These are phyloP conservation scores for Saccharomycopsis microspora DNA, from an alignment of 805 yeast genomes.

Conservation along the genomic window DNA sequence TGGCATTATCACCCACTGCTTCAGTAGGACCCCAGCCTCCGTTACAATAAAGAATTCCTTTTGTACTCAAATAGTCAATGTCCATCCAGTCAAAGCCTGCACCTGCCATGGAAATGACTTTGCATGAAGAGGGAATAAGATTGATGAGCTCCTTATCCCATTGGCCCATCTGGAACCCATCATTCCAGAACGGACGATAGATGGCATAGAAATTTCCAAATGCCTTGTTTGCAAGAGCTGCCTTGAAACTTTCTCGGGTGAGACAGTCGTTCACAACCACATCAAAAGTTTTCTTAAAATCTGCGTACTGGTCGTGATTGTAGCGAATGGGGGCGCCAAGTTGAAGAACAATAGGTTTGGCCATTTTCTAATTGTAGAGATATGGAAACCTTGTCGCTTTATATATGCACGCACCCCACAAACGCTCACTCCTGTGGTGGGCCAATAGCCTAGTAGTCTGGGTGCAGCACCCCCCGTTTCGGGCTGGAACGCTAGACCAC, in stretches of 20 bases:
- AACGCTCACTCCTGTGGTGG: no score
- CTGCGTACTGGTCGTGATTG: slow-evolving; percentile 5
- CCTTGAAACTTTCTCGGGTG: slow-evolving; percentile 3
- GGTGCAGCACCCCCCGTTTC: neutral
- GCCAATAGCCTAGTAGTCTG: neutral
- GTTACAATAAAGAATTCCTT: slow-evolving; percentile 23
- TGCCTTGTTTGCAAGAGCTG: slow-evolving; percentile 1
- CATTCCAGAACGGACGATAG: slow-evolving; percentile 15
- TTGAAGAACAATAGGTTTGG: slow-evolving; percentile 12
- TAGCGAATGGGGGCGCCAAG: slow-evolving; percentile 16
- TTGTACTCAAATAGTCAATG: slow-evolving; percentile 27
- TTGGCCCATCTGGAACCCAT: slow-evolving; percentile 15
- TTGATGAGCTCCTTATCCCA: slow-evolving; percentile 14
- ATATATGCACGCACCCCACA: no score
- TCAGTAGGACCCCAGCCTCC: slow-evolving; percentile 15
- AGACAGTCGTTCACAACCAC: neutral
- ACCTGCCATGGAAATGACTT: slow-evolving; percentile 20
- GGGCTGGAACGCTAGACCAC: neutral
- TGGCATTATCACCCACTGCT: slow-evolving; percentile 13
- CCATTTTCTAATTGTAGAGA: neutral
- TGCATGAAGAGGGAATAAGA: slow-evolving; percentile 8
- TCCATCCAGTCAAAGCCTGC: slow-evolving; percentile 52
- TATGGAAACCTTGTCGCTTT: no score
- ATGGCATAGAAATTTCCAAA: slow-evolving; percentile 14
- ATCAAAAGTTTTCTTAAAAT: slow-evolving; percentile 5